Conservation (phyloP, 805 yeast genomes). For the Barnettozyma populi region DNA sequence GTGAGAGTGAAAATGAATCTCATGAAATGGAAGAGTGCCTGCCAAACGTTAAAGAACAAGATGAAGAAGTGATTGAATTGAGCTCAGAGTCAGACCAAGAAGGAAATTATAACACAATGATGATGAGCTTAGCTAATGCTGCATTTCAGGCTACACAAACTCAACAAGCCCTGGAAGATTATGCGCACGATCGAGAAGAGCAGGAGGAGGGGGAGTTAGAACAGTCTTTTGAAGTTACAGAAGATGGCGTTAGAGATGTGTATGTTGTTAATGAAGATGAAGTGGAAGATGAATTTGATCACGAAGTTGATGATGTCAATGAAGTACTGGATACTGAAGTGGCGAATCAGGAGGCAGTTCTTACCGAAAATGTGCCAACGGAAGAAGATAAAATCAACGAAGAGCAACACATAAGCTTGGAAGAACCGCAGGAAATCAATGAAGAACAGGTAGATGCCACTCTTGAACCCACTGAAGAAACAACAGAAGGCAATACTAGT, state of each 20-base stretch:
- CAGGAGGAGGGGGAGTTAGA: neutral
- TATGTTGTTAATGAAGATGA: neutral
- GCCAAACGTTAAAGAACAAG: neutral
- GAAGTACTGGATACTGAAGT: neutral
- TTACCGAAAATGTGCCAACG: neutral
- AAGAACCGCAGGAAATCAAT: constrained; percentile 1
- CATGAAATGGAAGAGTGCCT: neutral
- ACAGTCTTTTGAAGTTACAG: neutral
- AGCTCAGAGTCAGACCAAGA: neutral
- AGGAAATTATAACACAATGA: constrained; percentile 1
- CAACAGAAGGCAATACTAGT: neutral
- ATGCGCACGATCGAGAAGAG: neutral
- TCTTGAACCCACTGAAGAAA: neutral
- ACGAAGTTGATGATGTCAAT: neutral
- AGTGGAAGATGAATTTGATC: neutral
- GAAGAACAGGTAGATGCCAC: neutral
- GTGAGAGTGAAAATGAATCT: neutral
- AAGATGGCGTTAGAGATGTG: neutral
- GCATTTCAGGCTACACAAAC: neutral
- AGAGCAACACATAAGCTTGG: constrained; percentile 5
- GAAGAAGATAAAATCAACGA: constrained; percentile 9
- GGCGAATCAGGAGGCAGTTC: neutral
- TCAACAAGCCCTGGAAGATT: neutral
- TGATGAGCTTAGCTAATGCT: neutral
- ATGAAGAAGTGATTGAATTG: neutral